Conservation (phyloP, 1,284 basidiomycete species). For the Sanghuangporus baumii region DNA sequence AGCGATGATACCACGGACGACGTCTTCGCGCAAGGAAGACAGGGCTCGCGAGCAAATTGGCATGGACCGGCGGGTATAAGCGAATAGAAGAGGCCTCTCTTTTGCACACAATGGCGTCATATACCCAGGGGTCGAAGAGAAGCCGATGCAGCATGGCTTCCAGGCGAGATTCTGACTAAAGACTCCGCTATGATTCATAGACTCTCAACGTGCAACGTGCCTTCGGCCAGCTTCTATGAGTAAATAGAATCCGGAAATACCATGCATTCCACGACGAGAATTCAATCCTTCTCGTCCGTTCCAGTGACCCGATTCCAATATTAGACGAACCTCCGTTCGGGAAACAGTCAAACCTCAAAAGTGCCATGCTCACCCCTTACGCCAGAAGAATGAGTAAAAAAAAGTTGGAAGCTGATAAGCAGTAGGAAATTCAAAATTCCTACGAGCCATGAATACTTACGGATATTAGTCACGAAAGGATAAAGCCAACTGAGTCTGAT, state of each 20-base stretch:
- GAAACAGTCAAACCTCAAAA: no score
- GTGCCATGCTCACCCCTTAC: no score
- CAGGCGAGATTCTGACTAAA: neutral
- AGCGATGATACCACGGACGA: neutral
- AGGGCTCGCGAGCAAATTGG: neutral
- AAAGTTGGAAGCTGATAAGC: no score
- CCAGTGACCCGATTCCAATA: no score
- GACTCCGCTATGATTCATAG: neutral
- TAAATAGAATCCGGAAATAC: neutral
- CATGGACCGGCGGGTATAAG: neutral
- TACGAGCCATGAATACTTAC: no score
- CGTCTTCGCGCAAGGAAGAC: neutral
- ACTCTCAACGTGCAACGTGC: neutral
- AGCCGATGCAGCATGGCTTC: neutral
- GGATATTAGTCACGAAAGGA: no score
- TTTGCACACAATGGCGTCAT: conserved; percentile 2
- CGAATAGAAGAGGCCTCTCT: neutral
- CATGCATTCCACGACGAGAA: neutral
- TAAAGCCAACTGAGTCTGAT: no score
- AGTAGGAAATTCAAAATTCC: no score
- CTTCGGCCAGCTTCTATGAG: neutral
- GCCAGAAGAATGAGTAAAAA: no score
- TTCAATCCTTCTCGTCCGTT: neutral
- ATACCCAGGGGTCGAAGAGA: neutral
- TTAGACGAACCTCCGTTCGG: no score